Evolutionary conservation across 2,329 filamentous ascomycete genomes (phyloP).

Genomic region (Pleomassaria siparia): DNA sequence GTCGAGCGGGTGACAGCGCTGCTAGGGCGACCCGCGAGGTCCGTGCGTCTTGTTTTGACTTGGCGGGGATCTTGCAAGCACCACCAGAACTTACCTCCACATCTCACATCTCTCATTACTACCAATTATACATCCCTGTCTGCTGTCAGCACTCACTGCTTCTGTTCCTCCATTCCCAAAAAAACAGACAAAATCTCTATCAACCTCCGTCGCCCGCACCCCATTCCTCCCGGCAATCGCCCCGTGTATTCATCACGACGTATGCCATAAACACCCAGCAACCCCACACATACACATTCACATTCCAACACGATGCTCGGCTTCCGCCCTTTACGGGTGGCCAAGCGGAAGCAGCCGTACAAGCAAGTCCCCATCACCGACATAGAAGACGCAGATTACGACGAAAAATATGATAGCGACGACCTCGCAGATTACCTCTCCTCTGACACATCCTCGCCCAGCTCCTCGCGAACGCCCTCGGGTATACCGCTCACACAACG

Average conservation of each 20-base stretch:
- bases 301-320: conserved; percentile 30
- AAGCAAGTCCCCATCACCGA: conserved; percentile 31
- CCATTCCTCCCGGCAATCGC: not conserved
- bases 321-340: conserved; percentile 40
- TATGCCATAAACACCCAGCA: conserved; percentile 1
- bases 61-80: too few species aligned
- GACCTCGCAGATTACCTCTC: conserved; percentile 34
- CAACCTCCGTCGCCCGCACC: not conserved
- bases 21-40: too few species aligned
- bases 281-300: not conserved
- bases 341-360: conserved; percentile 39
- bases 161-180: not conserved
- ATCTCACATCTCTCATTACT: too few species aligned
- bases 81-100: too few species aligned
- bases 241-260: not conserved
- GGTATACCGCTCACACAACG: conserved; percentile 16
- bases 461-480: conserved; percentile 56
- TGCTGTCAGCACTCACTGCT: not conserved
- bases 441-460: conserved; percentile 48
- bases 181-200: not conserved
- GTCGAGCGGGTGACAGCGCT: too few species aligned
- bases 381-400: conserved; percentile 34
- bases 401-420: conserved; percentile 45
- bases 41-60: too few species aligned
- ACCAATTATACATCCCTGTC: not conserved